Evolutionary conservation across 441 rosid species (phyloP).

Genomic region (Arabidopsis hybrid): DNA sequence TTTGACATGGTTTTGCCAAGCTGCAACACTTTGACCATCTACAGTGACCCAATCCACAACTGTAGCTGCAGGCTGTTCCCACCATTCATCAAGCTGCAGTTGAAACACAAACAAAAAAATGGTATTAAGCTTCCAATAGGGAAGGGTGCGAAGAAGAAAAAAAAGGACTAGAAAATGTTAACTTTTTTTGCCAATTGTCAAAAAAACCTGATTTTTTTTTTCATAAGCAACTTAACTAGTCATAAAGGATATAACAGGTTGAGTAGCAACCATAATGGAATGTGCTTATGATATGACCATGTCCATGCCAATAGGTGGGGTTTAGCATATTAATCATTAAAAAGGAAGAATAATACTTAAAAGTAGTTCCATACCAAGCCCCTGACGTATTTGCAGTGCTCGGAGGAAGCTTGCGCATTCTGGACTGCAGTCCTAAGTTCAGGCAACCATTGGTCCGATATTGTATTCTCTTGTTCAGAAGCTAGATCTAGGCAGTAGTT

Average conservation of each 20-base stretch:
- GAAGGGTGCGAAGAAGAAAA: neutral
- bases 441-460: slow-evolving; percentile 87
- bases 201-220: neutral
- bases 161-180: neutral
- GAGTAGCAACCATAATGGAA: neutral
- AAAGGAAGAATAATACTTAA: neutral
- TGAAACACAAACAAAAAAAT: neutral
- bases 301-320: no score
- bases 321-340: neutral
- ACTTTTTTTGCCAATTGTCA: neutral
- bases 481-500: slow-evolving; percentile 82
- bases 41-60: slow-evolving; percentile 89
- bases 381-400: slow-evolving; percentile 81
- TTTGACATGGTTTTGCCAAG: slow-evolving; percentile 94
- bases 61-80: slow-evolving; percentile 97
- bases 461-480: slow-evolving; percentile 80
- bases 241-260: neutral
- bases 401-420: slow-evolving; percentile 76
- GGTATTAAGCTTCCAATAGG: neutral
- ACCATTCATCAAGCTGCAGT: slow-evolving; percentile 91
- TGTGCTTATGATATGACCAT: no score
- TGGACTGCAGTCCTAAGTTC: slow-evolving; percentile 71
- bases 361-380: slow-evolving; percentile 73
- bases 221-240: neutral
- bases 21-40: slow-evolving; percentile 82